A percentile compares a stretch with the other conserved stretches of the same genome.
These are phyloP conservation scores for Phyllosticta paracitricarpa DNA, from an alignment of 2,329 filamentous ascomycete species.

Conservation along the genomic window DNA sequence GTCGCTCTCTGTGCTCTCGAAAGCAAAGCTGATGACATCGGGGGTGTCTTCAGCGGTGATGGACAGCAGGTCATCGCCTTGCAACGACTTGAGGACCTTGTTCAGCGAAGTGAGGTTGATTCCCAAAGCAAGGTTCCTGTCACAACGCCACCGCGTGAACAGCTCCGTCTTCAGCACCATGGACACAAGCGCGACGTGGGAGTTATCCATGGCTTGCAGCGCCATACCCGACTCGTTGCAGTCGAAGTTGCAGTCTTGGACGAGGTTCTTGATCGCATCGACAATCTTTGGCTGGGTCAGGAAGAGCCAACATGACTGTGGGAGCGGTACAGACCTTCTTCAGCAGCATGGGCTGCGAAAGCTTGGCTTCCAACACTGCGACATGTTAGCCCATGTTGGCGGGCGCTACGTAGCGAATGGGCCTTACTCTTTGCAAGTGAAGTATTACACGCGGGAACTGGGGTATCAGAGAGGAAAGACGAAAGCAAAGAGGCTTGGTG, in stretches of 20 bases:
- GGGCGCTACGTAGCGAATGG: neutral
- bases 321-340: conserved; percentile 61
- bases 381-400: neutral
- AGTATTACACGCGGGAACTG: neutral
- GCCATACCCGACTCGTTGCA: conserved; percentile 99
- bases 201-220: conserved; percentile 99
- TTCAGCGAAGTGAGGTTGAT: conserved; percentile 95
- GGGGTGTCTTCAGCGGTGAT: conserved; percentile 96
- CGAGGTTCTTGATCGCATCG: conserved; percentile 97
- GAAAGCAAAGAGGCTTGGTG: neutral
- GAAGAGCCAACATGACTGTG: neutral
- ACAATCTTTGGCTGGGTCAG: conserved; percentile 57
- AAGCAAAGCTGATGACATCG: conserved; percentile 89
- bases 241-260: conserved; percentile 99
- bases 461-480: conserved; percentile 4
- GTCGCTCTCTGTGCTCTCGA: conserved; percentile 83
- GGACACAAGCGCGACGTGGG: conserved; percentile 94
- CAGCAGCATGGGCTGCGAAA: conserved; percentile 85
- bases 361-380: conserved; percentile 87
- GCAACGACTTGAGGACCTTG: conserved; percentile 90
- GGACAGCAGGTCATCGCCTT: conserved; percentile 89
- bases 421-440: conserved; percentile 10
- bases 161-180: conserved; percentile 97
- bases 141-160: conserved; percentile 93
- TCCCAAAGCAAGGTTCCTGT: conserved; percentile 95